Percentiles rank a stretch among this genome's conserved stretches.
These are phyloP conservation scores for Saccharomyces hybrid DNA, from an alignment of 1,139 yeast species.

Conservation along the genomic window DNA sequence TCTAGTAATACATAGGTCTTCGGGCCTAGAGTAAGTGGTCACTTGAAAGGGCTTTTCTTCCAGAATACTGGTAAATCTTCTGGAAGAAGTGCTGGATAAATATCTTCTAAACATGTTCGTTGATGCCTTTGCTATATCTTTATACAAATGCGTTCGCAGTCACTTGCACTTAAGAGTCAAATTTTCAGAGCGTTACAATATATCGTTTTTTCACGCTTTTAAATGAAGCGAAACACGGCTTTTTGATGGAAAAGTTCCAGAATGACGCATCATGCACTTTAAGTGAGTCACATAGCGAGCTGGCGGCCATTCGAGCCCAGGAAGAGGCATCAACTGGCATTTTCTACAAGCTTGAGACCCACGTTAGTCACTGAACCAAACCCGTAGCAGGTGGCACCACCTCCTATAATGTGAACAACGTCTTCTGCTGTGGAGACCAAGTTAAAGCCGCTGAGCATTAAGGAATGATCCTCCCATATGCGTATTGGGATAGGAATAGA, in stretches of 20 bases:
- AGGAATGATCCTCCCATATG: slow-evolving; percentile 34
- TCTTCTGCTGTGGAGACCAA: slow-evolving; percentile 26
- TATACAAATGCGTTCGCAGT: slow-evolving; percentile 10
- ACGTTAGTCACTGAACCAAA: slow-evolving; percentile 66
- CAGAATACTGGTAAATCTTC: slow-evolving; percentile 7
- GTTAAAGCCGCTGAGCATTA: slow-evolving; percentile 51
- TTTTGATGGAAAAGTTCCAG: background rate
- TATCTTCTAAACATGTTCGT: slow-evolving; percentile 15
- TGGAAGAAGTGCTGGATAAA: slow-evolving; percentile 9
- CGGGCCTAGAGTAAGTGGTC: slow-evolving; percentile 32
- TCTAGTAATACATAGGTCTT: slow-evolving; percentile 28
- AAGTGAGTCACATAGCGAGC: slow-evolving; percentile 17
- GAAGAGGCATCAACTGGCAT: background rate
- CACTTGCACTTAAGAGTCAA: slow-evolving; percentile 16
- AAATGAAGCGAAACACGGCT: background rate
- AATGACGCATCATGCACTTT: slow-evolving; percentile 8
- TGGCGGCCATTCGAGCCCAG: background rate
- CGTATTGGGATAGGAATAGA: slow-evolving; percentile 31
- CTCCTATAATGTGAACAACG: slow-evolving; percentile 42
- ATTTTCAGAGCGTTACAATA: background rate
- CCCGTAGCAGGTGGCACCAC: slow-evolving; percentile 81
- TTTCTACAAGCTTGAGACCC: slow-evolving; percentile 8
- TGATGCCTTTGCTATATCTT: background rate
- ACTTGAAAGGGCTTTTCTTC: slow-evolving; percentile 23
- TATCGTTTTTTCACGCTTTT: background rate